Evolutionary conservation across 1,284 basidiomycete species (phyloP).

Genomic region (Malassezia equina): DNA sequence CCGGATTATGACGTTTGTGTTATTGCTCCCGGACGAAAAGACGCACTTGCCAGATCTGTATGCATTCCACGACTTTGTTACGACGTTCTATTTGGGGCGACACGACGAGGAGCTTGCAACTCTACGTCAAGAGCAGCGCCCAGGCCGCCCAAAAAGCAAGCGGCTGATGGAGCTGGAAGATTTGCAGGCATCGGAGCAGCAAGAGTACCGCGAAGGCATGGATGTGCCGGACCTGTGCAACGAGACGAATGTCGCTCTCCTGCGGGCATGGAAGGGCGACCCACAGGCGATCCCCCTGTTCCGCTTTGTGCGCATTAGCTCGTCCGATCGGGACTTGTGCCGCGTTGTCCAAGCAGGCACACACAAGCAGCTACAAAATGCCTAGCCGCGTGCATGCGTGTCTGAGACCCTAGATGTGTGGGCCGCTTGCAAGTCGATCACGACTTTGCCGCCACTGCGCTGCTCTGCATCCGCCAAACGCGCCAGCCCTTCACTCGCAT

Average conservation of each 20-base stretch:
- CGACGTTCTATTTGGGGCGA: constrained; percentile 29
- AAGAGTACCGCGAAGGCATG: constrained; percentile 39
- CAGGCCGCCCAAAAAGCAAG: constrained; percentile 32
- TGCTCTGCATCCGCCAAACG: constrained; percentile 35
- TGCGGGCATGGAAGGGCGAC: constrained; percentile 43
- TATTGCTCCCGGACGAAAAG: constrained; percentile 35
- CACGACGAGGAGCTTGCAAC: constrained; percentile 32
- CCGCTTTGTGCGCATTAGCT: constrained; percentile 40
- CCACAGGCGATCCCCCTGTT: constrained; percentile 37
- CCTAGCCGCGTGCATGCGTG: background rate
- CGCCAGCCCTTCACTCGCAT: constrained; percentile 62
- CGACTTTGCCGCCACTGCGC: constrained; percentile 39
- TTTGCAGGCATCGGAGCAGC: constrained; percentile 23
- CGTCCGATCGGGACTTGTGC: constrained; percentile 25
- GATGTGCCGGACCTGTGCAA: constrained; percentile 39
- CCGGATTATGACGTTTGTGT: constrained; percentile 35
- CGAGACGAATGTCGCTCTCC: constrained; percentile 31
- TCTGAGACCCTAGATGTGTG: no score
- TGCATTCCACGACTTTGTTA: constrained; percentile 34
- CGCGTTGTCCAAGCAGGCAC: constrained; percentile 28
- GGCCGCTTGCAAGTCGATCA: constrained; percentile 17
- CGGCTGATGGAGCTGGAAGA: constrained; percentile 34
- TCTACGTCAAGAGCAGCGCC: constrained; percentile 26
- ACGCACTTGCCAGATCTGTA: constrained; percentile 31
- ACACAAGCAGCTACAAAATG: constrained; percentile 26